A percentile compares a stretch with the other conserved stretches of the same genome.
phyloP scores from a whole-genome alignment of 352 stramenopile species.

The Globisporangium splendens region DNA sequence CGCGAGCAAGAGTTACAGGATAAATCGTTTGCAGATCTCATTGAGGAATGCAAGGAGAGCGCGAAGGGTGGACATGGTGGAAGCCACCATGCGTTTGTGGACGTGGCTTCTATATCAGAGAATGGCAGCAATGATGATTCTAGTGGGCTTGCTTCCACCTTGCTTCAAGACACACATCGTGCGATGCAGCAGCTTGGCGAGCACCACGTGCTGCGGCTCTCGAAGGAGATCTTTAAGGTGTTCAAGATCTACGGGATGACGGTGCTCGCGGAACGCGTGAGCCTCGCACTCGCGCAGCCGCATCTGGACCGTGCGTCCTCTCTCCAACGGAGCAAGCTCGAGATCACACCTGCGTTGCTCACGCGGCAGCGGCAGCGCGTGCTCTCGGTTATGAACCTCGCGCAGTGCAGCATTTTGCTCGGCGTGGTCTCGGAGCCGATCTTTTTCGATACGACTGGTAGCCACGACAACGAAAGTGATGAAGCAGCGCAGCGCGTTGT shows the following conservation, averaged over 20 bases:
- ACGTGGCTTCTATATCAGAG: not conserved
- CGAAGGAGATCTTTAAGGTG: constrained; percentile 69
- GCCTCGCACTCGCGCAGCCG: constrained; percentile 38
- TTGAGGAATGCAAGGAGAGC: constrained; percentile 33
- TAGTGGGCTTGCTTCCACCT: not conserved
- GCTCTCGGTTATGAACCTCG: constrained; percentile 59
- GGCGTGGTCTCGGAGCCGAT: constrained; percentile 21
- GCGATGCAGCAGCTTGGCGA: constrained; percentile 32
- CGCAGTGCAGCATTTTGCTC: constrained; percentile 34
- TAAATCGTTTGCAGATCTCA: constrained; percentile 30
- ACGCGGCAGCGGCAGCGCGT: constrained; percentile 54
- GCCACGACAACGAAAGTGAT: not conserved
- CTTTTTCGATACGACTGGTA: constrained; percentile 8
- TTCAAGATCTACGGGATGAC: constrained; percentile 85
- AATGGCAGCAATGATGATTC: constrained; percentile 12
- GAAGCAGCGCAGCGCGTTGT: constrained; percentile 18
- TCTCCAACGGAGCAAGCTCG: constrained; percentile 6
- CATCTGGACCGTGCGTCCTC: constrained; percentile 16
- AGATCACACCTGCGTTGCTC: constrained; percentile 38
- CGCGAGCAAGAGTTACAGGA: constrained; percentile 14
- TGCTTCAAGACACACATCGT: not conserved
- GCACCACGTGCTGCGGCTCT: constrained; percentile 49
- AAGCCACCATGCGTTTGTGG: constrained; percentile 33
- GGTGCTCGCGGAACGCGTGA: constrained; percentile 65
- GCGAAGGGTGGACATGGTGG: not conserved